Evolutionary conservation across 768 basidiomycete species (phyloP).

Genomic region (Lepiota brunneoincarnata): DNA sequence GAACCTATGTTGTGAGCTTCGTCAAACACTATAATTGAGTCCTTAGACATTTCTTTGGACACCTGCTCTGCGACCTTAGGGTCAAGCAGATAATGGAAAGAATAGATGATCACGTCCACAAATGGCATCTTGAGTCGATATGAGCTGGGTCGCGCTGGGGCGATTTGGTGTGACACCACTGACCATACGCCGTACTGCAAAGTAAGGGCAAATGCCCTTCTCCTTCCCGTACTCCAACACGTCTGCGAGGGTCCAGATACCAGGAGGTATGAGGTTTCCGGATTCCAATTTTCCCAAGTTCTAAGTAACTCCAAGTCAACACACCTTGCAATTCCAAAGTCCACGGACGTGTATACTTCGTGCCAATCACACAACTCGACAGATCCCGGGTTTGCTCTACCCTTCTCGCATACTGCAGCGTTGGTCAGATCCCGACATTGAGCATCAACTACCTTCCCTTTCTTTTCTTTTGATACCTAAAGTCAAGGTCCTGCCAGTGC

Average conservation of each 20-base stretch:
- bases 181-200: conserved; percentile 94
- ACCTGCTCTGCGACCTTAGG: conserved; percentile 99
- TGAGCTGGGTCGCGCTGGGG: background rate
- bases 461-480: conserved; percentile 96
- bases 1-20: conserved; percentile 98
- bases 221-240: conserved; percentile 86
- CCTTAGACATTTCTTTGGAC: conserved; percentile 95
- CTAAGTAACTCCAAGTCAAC: conserved; percentile 36
- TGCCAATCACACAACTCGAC: conserved; percentile 94
- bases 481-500: conserved; percentile 3
- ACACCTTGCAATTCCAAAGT: background rate
- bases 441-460: conserved; percentile 96
- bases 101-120: conserved; percentile 95
- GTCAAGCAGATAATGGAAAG: conserved; percentile 97
- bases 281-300: conserved; percentile 80
- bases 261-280: conserved; percentile 77
- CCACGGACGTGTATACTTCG: conserved; percentile 57
- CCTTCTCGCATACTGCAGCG: conserved; percentile 77
- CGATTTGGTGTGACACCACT: conserved; percentile 1
- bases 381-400: conserved; percentile 82
- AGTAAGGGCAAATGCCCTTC: conserved; percentile 90
- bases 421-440: conserved; percentile 95
- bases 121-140: conserved; percentile 75
- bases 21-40: conserved; percentile 98
- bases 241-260: conserved; percentile 94